These are phyloP conservation scores for Pseudocercospora fijiensis DNA, from an alignment of 2,329 filamentous ascomycete genomes.

Conservation along the genomic window DNA sequence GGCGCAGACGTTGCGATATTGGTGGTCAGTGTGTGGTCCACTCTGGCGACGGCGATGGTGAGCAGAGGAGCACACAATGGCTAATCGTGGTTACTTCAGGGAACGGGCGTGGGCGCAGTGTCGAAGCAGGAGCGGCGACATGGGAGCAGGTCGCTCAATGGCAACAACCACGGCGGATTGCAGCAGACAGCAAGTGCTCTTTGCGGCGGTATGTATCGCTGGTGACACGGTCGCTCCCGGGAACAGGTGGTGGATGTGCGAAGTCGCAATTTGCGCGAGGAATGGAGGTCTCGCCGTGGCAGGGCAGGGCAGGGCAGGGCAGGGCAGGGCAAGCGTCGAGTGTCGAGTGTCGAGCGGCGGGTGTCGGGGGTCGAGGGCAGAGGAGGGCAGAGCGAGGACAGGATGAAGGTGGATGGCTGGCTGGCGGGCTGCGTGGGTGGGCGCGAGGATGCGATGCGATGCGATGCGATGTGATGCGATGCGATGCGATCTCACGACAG, in stretches of 20 bases:
- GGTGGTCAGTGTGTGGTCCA: neutral
- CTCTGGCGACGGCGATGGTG: neutral
- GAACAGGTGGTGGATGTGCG: constrained; percentile 9
- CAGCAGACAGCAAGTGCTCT: neutral
- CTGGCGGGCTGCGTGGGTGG: neutral
- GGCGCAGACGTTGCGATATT: neutral
- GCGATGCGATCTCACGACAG: neutral
- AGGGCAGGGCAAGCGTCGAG: neutral
- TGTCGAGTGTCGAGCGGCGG: neutral
- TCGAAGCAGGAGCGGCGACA: constrained; percentile 17
- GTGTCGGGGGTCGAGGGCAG: neutral
- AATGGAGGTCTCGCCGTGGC: constrained; percentile 9
- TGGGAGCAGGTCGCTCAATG: constrained; percentile 12
- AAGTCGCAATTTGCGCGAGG: constrained; percentile 18
- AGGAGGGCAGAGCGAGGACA: neutral
- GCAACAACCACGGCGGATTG: constrained; percentile 9
- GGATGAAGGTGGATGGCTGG: neutral
- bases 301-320: neutral
- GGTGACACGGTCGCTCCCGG: constrained; percentile 11
- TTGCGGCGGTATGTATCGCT: constrained; percentile 8
- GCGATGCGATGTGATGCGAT: neutral
- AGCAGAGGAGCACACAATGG: neutral
- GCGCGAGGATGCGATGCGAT: neutral
- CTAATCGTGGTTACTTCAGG: neutral
- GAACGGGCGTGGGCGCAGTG: neutral